Percentiles rank a stretch among this genome's conserved stretches.
Evolutionary conservation across 345 rosid species (phyloP).

Genomic region (Psidium friedrichsthalianum): DNA sequence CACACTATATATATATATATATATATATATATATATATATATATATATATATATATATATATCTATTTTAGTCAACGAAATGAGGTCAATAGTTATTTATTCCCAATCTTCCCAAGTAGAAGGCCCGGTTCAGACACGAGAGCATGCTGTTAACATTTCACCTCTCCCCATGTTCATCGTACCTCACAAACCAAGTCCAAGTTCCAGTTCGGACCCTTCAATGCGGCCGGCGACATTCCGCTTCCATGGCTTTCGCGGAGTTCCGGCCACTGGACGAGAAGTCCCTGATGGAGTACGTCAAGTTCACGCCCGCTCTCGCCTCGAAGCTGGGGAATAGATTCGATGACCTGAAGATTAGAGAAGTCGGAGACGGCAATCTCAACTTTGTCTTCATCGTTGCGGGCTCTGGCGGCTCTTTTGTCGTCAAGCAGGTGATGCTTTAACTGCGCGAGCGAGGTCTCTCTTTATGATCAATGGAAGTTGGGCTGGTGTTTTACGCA

Average conservation of each 20-base stretch:
- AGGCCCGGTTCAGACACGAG: background rate
- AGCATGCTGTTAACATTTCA: background rate
- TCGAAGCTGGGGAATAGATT: conserved; percentile 41
- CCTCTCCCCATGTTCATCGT: background rate
- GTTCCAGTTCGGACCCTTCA: background rate
- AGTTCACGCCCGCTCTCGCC: conserved; percentile 61
- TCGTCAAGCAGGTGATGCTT: conserved; percentile 65
- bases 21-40: no score
- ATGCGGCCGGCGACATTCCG: background rate
- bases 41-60: no score
- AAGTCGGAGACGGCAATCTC: conserved; percentile 97
- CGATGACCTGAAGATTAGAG: conserved; percentile 59
- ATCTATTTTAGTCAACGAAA: background rate
- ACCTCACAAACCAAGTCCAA: background rate
- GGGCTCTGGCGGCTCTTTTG: conserved; percentile 57
- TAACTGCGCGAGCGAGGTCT: background rate
- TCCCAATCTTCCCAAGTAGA: background rate
- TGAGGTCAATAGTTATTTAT: background rate
- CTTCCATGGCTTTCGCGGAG: conserved; percentile 47
- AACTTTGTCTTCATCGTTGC: conserved; percentile 76
- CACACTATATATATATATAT: no score
- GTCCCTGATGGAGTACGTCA: conserved; percentile 62
- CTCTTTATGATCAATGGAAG: background rate
- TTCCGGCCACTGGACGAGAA: conserved; percentile 65
- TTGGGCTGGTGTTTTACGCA: background rate